phyloP scores from a whole-genome alignment of 495 filamentous ascomycete species.

The Neurospora pannonica region DNA sequence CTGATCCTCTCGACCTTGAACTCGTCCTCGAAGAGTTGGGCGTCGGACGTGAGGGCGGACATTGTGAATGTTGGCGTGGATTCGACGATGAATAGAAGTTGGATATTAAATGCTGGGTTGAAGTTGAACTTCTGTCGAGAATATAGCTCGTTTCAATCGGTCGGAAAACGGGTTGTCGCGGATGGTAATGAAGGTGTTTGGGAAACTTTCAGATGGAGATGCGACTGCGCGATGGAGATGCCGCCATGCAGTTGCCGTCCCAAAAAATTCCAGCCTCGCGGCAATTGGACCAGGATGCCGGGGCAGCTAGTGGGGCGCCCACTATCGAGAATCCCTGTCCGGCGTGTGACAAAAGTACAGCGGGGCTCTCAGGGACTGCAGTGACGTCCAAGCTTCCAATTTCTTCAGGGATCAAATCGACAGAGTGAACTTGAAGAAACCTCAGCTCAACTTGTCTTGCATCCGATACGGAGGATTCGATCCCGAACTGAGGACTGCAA shows the following conservation, averaged over 20 bases:
- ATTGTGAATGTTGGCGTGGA: conserved; percentile 21
- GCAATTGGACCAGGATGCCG: neutral
- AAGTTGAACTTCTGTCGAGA: neutral
- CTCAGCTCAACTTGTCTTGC: neutral
- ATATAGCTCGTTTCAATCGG: neutral
- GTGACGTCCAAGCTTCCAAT: neutral
- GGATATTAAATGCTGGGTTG: neutral
- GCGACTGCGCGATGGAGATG: neutral
- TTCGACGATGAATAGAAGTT: neutral
- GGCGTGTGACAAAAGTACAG: neutral
- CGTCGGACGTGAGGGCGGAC: conserved; percentile 53
- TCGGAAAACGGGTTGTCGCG: neutral
- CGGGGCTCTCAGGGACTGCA: neutral
- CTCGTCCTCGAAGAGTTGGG: conserved; percentile 83
- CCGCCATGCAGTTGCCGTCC: neutral
- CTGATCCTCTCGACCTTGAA: conserved; percentile 75
- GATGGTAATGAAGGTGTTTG: neutral
- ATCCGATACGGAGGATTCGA: neutral
- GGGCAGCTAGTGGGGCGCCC: neutral
- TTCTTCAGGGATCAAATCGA: neutral
- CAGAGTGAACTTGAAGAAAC: neutral
- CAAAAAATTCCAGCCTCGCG: neutral
- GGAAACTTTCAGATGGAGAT: neutral
- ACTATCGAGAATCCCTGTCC: neutral
- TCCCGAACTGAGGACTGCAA: neutral